Base-by-base conservation (phyloP, 2,329 filamentous ascomycete species). In the Waltergamsia citrina region DNA sequence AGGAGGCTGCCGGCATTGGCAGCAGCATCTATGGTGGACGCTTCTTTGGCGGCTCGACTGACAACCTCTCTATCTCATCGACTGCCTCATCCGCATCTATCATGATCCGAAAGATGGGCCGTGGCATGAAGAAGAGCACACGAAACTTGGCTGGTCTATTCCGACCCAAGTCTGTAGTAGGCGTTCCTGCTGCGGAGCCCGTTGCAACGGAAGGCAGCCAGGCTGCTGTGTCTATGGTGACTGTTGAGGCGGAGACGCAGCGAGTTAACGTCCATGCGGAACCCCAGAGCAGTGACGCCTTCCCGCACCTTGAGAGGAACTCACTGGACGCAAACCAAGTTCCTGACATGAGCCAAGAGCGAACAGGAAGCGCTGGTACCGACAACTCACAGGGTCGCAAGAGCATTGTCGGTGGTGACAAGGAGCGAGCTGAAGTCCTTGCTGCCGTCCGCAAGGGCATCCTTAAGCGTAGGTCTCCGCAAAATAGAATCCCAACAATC, bases 91-190 rank as follows among this genome's bases (percentile, higher is more conserved):
- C 85, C 15, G 85, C 85, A 22, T 93, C 86, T 20, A 78, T 93
- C 47, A 93, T 93, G 85, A 83, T 98, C 44, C 79, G 92, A 34
- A 98, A 98, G 65, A 98, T 98, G 92, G 92, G 92, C 36, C 86
- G 87, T 43, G 88, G 90, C n/a, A 83, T 96, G 78, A 96, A 94
- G 71, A 93, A 92, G 60, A 81, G 86, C 33, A 83, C 82, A 14
- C 75, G 88, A 31, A 95, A 88, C 17, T 74, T 98, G 35, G 93
- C 93, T 45, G 92, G 92, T 18, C 69, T 98, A 7, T 98, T 98
- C 65, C 74, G 92, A 41, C 90, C 92, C 1, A 98, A 96, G 57
- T 96, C 90, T 2, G 70, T 94, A 12, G 74, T 90, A 47, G 88
- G 86, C 21, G 77, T 81, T 15, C 76, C 85, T 14, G 69, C 78